Conservation (phyloP, 2,329 filamentous ascomycete species). For the Alternaria triticimaculans region DNA sequence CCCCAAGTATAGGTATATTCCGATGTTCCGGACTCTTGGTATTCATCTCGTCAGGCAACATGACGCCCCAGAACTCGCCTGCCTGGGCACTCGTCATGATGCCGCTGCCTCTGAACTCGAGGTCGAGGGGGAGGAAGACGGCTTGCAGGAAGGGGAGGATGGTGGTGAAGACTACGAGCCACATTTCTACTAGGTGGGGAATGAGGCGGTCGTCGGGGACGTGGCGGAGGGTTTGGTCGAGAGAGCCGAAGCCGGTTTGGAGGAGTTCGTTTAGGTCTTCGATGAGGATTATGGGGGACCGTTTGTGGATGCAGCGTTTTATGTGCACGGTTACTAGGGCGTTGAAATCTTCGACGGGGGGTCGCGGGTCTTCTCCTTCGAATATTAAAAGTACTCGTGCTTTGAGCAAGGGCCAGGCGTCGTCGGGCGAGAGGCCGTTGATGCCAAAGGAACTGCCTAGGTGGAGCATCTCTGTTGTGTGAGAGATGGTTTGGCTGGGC, state of each 20-base stretch:
- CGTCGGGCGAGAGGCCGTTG: conserved; percentile 64
- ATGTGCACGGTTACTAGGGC: conserved; percentile 79
- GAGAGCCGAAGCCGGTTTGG: conserved; percentile 79
- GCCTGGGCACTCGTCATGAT: conserved; percentile 81
- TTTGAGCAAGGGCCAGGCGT: conserved; percentile 83
- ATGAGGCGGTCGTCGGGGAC: conserved; percentile 89
- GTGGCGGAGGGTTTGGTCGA: conserved; percentile 81
- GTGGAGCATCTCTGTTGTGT: conserved; percentile 51
- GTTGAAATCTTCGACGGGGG: conserved; percentile 87
- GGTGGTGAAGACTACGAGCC: conserved; percentile 89
- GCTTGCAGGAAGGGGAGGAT: conserved; percentile 94
- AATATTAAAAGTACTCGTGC: conserved; percentile 79
- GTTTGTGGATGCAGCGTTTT: conserved; percentile 76
- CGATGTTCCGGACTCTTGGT: conserved; percentile 52
- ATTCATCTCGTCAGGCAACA: conserved; percentile 59
- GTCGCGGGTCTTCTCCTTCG: conserved; percentile 77
- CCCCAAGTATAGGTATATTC: conserved; percentile 55
- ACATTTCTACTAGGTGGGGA: conserved; percentile 87
- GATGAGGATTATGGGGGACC: conserved; percentile 72
- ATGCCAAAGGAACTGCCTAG: conserved; percentile 57
- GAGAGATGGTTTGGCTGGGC: conserved; percentile 37
- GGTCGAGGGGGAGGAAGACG: conserved; percentile 89
- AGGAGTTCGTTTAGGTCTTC: conserved; percentile 80
- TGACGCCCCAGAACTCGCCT: conserved; percentile 86
- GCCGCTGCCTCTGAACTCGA: conserved; percentile 88